Base-by-base conservation (phyloP, 441 rosid species). In the Adansonia grandidieri region DNA sequence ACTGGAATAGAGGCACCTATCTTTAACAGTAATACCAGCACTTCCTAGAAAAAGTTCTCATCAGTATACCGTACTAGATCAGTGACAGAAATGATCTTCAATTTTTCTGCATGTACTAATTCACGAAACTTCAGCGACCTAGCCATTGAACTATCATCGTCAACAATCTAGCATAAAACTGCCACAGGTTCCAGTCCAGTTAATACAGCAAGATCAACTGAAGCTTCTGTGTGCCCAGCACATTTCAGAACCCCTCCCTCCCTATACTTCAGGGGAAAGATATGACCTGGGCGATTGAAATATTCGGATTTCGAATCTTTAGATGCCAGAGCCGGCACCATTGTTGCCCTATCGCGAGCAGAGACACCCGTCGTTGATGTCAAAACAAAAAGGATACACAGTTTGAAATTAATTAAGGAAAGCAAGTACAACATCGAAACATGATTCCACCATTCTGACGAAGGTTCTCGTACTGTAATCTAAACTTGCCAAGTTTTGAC, bases 101-200 rank as follows among this genome's bases (percentile, higher is more conserved):
- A 81, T 76, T 81, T 84, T 82, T 87, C 83, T 5, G 79, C 87
- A 78, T 77, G 48, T n/a, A 90, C 88, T 48, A 90, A 90, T 24
- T 89, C 79, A 50, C 77, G 86, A 62, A 90, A 91, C 64, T 84
- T 87, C 70, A 89, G 93, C 74, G 88, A 80, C 78, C 93, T 85
- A 81, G 93, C 93, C 93, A 90, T 90, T 14, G 92, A 90, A 73
- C 94, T 92, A 84, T 90, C 92, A 81, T 90, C 90, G 80, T 90
- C 94, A 67, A 89, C 92, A 82, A 90, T 82, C 86, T 90, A 92
- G 73, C 91, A 88, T 68, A 90, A 70, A 61, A 88, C 86, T 4
- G 88, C 87, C 40, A 69, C 89, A 45, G 91, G 88, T 9, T 88
- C 89, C 54, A 88, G 75, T 50, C 93, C 93, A 15, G 93, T 89